Base-by-base conservation (phyloP, 2,329 filamentous ascomycete species). In the Pestalotiopsis sp. region DNA sequence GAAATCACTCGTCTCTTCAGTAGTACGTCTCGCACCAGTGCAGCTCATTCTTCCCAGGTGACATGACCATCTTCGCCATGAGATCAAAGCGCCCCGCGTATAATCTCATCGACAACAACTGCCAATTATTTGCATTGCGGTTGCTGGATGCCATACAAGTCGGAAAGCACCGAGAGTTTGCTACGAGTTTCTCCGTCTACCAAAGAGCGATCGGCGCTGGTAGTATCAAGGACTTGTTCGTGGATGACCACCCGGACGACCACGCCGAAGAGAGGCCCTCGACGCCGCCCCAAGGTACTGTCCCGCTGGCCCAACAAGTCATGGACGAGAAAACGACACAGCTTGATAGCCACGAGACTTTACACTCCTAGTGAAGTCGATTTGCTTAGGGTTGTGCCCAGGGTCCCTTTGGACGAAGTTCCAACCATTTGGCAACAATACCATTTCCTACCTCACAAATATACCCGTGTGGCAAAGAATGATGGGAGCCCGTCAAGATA, bases 101-200 rank as follows among this genome's bases (percentile, higher is more conserved):
- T 75, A 88, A 88, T 66, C 80, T 89, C 66, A 88, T 89, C 73
- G 84, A 80, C 70, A 89, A 89, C 74, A 89, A 89, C 75, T 89
- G 86, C 74, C 86, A 89, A 71, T 88, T 85, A 20, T 88, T 85
- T 68, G 86, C 85, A 0, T 72, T 87, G 14, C 77, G 81, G 58
- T 76, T 88, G 14, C 81, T 88, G 7, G 85, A 88, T 67, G 83
- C 84, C 38, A 85, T 88, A 67, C 84, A 87, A 68, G 79, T 85
- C 13, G 83, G 84, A 6, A 77, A 80, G 13, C 81, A 82, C 67
- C 82, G 80, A 57, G 80, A 88, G 61, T 88, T 88, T 56, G 85
- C 81, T 48, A 87, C 86, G 3, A 86, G 81, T 0, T 80, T 85
- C 48, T 83, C 83, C 24, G 83, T 88, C 3, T 88, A 87, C 68